Percentiles rank a stretch among this genome's conserved stretches.
Conservation (phyloP, 2,329 filamentous ascomycete species). For the Exserohilum rostratum region DNA sequence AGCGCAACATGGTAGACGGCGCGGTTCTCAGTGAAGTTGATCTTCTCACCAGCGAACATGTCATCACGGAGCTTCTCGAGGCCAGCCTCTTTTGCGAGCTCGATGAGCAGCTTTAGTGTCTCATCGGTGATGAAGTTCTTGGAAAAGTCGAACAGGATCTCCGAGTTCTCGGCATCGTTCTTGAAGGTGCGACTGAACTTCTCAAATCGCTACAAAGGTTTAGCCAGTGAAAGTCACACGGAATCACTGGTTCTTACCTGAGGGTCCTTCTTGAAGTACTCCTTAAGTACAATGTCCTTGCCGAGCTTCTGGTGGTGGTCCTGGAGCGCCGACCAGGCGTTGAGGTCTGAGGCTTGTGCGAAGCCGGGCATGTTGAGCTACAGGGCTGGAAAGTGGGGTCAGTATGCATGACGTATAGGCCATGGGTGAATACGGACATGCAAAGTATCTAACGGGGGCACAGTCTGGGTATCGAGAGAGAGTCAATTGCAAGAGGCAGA, state of each 20-base stretch:
- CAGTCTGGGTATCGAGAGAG: conserved; percentile 6
- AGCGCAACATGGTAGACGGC: conserved; percentile 96
- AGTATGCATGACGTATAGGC: conserved; percentile 12
- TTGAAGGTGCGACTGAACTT: conserved; percentile 88
- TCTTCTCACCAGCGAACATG: conserved; percentile 97
- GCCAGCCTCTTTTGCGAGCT: conserved; percentile 89
- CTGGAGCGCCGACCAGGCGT: conserved; percentile 89
- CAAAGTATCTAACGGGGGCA: conserved; percentile 8
- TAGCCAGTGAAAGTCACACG: conserved; percentile 2
- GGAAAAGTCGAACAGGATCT: conserved; percentile 97
- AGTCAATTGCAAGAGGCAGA: conserved; percentile 25
- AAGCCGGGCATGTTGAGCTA: conserved; percentile 62
- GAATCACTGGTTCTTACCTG: conserved; percentile 18
- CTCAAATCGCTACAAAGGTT: conserved; percentile 70
- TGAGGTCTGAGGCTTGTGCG: conserved; percentile 83
- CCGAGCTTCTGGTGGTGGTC: conserved; percentile 85
- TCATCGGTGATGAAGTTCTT: conserved; percentile 98
- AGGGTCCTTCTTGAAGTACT: conserved; percentile 87
- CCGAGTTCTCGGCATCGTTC: conserved; percentile 76
- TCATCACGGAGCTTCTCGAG: conserved; percentile 93
- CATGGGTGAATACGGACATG: conserved; percentile 13
- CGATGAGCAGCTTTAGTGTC: conserved; percentile 82
- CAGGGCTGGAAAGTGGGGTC: conserved; percentile 24
- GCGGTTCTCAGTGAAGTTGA: conserved; percentile 98
- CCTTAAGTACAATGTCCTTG: conserved; percentile 89